These are phyloP conservation scores for Mortierella sp. DNA, from an alignment of 371 early-diverging fungal genomes.

Conservation along the genomic window DNA sequence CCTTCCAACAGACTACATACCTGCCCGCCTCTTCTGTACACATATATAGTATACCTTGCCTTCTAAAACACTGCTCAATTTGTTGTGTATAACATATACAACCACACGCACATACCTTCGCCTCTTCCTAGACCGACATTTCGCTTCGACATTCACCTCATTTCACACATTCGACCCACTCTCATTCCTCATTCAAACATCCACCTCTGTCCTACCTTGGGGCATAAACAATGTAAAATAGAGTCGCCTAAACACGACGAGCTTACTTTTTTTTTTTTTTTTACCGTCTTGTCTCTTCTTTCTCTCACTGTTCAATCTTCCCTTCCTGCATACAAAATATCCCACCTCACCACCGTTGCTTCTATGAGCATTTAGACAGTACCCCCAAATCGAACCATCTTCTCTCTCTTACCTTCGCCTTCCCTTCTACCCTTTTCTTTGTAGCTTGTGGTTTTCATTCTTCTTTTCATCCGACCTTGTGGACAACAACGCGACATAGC, in stretches of 20 bases:
- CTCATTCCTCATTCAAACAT: neutral
- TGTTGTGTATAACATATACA: too few relatives aligned
- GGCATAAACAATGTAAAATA: neutral
- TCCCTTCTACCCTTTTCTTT: neutral
- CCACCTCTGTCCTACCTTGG: neutral
- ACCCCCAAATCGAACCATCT: neutral
- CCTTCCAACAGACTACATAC: too few relatives aligned
- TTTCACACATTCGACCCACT: neutral
- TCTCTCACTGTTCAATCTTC: neutral
- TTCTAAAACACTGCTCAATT: too few relatives aligned
- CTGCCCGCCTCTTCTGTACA: too few relatives aligned
- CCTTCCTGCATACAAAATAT: neutral
- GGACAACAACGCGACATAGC: neutral
- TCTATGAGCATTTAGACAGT: neutral
- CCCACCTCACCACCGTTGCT: neutral
- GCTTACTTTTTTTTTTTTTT: neutral
- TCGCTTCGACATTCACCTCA: neutral
- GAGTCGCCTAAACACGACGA: too few relatives aligned
- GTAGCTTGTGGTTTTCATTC: neutral
- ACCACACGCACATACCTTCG: neutral
- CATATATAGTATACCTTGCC: too few relatives aligned
- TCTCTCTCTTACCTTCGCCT: neutral
- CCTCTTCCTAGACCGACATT: neutral
- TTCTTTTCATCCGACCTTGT: neutral
- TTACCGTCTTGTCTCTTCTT: neutral